Evolutionary conservation across 495 filamentous ascomycete species (phyloP), one percentile per base, ranked within the genome.

Genomic region (Mytilinidion resinicola): DNA sequence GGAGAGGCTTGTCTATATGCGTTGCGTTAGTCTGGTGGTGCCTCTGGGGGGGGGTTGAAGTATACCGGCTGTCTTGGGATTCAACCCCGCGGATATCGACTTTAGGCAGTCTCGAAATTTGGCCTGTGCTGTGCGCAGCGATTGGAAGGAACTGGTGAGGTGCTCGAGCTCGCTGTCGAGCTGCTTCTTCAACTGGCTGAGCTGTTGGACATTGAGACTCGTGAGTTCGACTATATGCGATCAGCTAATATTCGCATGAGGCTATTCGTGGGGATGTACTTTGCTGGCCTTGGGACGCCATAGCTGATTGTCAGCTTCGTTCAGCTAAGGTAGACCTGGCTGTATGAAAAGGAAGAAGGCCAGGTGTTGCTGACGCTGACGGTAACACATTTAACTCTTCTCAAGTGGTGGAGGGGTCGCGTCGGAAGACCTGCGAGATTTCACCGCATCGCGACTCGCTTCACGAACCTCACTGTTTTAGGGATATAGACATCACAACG

Each of bases 111-210:
- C 92, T 35, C 84, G 78, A 78, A 98, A 98, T 70, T 91, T 93
- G 52, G 82, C 76, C 69, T 96, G 95, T 15, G 93, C 95, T 33
- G 84, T 83, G 59, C 89, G 88, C 34, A 98, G 82, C 73, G 93
- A 91, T 38, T 84, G 74, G 77, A 95, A 95, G 11, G 95, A 96
- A 55, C 74, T 79, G 0, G 89, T 95, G 61, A 98, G 84, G 76
- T 96, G 91, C 69, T 95, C 87, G 60, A 98, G 83, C 68, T 98
- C 93, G 62, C 91, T 85, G 70, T 95, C 92, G 57, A 98, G 87
- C 69, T 95, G 91, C 70, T 93, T 90, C 75, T 97, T 96, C 42
- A 97, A 83, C 42, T 79, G 74, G 62, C 76, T 79, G 57, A 87
- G 78, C 67, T 86, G 76, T 14, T 63, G 68, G 36, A 77, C 70